phyloP scores from a whole-genome alignment of 169 alveolate genomes.

The Cryptosporidium parvum region DNA sequence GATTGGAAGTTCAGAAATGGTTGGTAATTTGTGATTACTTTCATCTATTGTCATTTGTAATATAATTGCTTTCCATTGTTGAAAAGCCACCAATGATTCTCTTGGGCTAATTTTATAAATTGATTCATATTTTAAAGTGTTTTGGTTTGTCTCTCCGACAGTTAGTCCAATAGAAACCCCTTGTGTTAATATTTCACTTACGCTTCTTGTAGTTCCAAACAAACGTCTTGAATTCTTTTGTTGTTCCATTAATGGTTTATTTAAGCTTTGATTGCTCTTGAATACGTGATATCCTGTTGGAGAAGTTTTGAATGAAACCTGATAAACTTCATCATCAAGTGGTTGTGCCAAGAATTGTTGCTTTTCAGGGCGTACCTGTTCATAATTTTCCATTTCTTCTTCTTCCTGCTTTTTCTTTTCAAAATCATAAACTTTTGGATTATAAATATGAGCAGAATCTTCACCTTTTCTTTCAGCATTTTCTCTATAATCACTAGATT shows the following conservation, averaged over 20 bases:
- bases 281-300: constrained; percentile 71
- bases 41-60: constrained; percentile 21
- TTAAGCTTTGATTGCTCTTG: constrained; percentile 32
- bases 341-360: constrained; percentile 27
- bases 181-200: constrained; percentile 23
- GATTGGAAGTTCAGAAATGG: constrained; percentile 27
- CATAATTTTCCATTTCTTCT: constrained; percentile 1
- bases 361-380: constrained; percentile 5
- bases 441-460: not conserved
- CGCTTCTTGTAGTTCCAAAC: constrained; percentile 30
- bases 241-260: constrained; percentile 1
- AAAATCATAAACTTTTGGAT: not conserved
- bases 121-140: constrained; percentile 34
- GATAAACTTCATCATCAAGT: constrained; percentile 33
- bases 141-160: constrained; percentile 53
- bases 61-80: constrained; percentile 54
- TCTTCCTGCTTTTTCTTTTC: not conserved
- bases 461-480: not conserved
- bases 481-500: not conserved
- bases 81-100: constrained; percentile 59
- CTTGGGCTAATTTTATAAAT: constrained; percentile 15
- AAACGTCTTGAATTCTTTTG: constrained; percentile 2
- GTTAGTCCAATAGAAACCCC: constrained; percentile 70
- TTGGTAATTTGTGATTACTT: not conserved
- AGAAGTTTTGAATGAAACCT: constrained; percentile 11